Evolutionary conservation across 352 stramenopile genomes (phyloP), one percentile per base, ranked within the genome.

Genomic region (Phytophthora ohioensis): DNA sequence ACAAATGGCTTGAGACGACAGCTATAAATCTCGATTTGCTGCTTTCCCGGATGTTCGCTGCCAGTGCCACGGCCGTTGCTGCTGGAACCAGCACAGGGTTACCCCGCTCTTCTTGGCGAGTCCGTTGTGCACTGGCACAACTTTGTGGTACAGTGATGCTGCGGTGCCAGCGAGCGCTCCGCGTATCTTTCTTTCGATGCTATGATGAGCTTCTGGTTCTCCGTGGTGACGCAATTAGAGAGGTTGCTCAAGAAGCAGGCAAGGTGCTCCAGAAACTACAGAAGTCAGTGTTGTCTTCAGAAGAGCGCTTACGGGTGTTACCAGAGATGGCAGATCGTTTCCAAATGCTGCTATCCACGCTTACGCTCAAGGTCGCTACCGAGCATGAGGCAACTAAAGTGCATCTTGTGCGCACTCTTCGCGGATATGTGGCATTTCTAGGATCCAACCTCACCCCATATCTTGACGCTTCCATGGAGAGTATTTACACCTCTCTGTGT

Each of bases 181-280:
- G 64, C 3, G 55, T 75, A 3, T 90, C 78, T 5, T 95, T 94
- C 36, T 88, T 97, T 63, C 80, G 76, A 11, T 92, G 81, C 46
- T 93, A 87, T 32, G 90, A 97, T 60, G 85, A 94, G 55, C 78
- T 95, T 34, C 73, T 97, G 49, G 82, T 93, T 21, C 67, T 93
- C 36, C 72, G 75, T 32, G 76, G 78, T 9, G 85, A 97, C 36
- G 43, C 66, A 5, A 93, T 93, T 35, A 49, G 62, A 2, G 49
- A 79, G 11, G 75, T 80, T 11, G 57, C 69, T 12, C 13, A 55
- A 7, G 68, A 76, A 42, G 73, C 82, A 32, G 55, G 68, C 10
- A 52, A 13, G 9, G 55, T 81, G 17, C 61, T 81, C 8, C 61
- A 76, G 32, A 72, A 76, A 17, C 56, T 81, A 9, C 73, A 81